Base-by-base conservation (phyloP, 768 basidiomycete genomes). In the Lyophyllum semitale region DNA sequence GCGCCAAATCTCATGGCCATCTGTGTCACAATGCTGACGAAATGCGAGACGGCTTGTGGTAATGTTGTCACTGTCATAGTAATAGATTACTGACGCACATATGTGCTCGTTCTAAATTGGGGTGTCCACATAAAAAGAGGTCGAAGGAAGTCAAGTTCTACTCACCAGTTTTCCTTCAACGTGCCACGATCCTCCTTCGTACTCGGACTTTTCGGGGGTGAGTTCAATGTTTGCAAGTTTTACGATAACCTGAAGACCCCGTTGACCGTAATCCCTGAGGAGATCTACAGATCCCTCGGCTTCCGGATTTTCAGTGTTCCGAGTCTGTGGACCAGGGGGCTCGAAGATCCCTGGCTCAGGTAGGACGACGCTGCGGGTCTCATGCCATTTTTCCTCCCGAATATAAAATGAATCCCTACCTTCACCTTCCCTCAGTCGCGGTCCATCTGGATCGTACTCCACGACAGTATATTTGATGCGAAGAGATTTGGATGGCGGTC, bases 331-430 rank as follows among this genome's bases (percentile, higher is more conserved):
- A 38, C 25, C 20, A n/a, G 52, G 52, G n/a, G 52, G 43, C 23
- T 26, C 13, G 53, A 67, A 63, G 3, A 32, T 52, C 18, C 49
- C 49, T 22, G 66, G 68, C 35, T 68, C 66, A 27, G 66, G 66
- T 11, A 42, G 57, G 13, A 62, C 55, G 13, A 64, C 47, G n/a
- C 22, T 30, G 22, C 60, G 54, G 1, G 42, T 60, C 1, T 42
- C 46, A 33, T 46, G 46, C 63, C 64, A 66, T 18, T 60, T 43
- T 3, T 61, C 37, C 20, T 57, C 38, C 20, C 59, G 42, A 3
- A 60, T 53, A n/a, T n/a, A 42, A n/a, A 49, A 66, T 1, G 53
- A 57, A n/a, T 61, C 52, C 1, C 64, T 46, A 38, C 63, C 57
- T 48, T 68, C 68, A 12, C 44, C 56, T 8, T 49, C 32, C 42